These are phyloP conservation scores for Aspergillus olivimuriae DNA, from an alignment of 495 filamentous ascomycete genomes.

Conservation along the genomic window DNA sequence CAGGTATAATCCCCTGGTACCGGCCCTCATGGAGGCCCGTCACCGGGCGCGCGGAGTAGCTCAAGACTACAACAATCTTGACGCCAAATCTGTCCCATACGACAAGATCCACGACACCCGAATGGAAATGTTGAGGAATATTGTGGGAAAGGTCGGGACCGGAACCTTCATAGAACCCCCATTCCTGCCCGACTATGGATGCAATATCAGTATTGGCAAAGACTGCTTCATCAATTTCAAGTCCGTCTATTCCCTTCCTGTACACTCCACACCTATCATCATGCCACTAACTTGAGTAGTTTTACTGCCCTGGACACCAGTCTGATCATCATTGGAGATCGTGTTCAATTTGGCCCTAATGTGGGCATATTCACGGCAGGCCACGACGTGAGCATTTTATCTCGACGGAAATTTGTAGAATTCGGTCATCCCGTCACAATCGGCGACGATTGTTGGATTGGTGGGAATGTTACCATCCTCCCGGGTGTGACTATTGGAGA, in stretches of 20 bases:
- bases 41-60: conserved; percentile 32
- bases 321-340: conserved; percentile 62
- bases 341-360: conserved; percentile 68
- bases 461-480: conserved; percentile 60
- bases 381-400: conserved; percentile 61
- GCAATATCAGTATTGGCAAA: conserved; percentile 42
- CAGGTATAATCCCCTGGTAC: conserved; percentile 34
- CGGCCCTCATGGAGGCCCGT: conserved; percentile 31
- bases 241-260: conserved; percentile 15
- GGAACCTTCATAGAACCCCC: conserved; percentile 42
- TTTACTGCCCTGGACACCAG: conserved; percentile 66
- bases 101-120: conserved; percentile 26
- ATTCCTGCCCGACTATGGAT: conserved; percentile 46
- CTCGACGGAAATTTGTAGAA: conserved; percentile 65
- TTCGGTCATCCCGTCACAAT: conserved; percentile 62
- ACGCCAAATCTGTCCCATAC: conserved; percentile 28
- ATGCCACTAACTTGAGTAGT: too few species aligned
- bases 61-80: conserved; percentile 40
- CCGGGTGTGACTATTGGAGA: conserved; percentile 57
- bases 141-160: conserved; percentile 35
- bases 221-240: conserved; percentile 46
- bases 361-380: conserved; percentile 58
- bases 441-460: conserved; percentile 79
- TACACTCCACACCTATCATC: too few species aligned
- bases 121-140: conserved; percentile 25